Conservation (phyloP, 305 asterid genomes). For the Fraxinus paxiana region DNA sequence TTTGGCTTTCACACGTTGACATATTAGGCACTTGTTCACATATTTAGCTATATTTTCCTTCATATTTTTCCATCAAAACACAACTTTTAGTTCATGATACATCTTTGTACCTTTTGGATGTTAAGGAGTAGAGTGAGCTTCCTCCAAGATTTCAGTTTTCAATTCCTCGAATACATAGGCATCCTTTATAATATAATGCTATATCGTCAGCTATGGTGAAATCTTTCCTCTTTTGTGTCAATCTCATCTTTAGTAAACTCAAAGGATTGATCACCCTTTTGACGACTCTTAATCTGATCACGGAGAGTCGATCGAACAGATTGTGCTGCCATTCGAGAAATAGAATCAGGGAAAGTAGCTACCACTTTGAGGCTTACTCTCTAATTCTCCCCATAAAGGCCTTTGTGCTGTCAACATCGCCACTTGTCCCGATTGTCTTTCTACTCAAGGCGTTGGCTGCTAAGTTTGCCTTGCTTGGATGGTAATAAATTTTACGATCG, state of each 20-base stretch:
- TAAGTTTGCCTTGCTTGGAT: not conserved
- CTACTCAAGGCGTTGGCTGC: not conserved
- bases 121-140: too few relatives aligned
- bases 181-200: too few relatives aligned
- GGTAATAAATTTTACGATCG: not conserved
- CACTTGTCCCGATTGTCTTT: not conserved
- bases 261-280: too few relatives aligned
- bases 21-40: not conserved
- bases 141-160: too few relatives aligned
- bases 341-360: not conserved
- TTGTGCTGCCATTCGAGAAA: not conserved
- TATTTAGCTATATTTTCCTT: not conserved
- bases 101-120: too few relatives aligned
- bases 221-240: too few relatives aligned
- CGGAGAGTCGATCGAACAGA: not conserved
- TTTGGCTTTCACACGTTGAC: not conserved
- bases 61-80: too few relatives aligned
- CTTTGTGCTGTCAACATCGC: not conserved
- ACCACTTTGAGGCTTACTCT: not conserved
- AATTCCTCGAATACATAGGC: too few relatives aligned
- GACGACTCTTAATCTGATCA: too few relatives aligned
- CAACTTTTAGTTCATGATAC: too few relatives aligned
- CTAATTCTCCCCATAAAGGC: not conserved
- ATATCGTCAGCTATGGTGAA: too few relatives aligned
- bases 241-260: too few relatives aligned